Evolutionary conservation across 352 stramenopile genomes (phyloP), one percentile per base, ranked within the genome.

Genomic region (Globisporangium viniferum): DNA sequence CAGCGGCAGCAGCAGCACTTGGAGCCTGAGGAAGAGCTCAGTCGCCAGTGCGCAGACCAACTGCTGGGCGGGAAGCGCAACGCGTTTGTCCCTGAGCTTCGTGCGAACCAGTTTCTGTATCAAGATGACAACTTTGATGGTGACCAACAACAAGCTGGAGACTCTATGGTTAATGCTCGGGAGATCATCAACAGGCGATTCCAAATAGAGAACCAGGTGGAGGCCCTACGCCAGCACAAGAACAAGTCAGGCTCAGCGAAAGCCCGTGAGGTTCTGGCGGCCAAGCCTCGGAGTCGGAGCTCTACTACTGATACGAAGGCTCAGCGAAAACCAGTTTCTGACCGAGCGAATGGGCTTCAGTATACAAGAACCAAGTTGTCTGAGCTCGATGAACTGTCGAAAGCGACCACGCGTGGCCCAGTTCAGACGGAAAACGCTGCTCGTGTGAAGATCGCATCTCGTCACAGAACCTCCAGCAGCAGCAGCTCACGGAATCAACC

Each of bases 1-100:
- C 27, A 59, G 5, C 12, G 15, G 10, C 36, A 59, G 15, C 36
- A 59, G 15, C 36, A 14, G 22, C 62, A 64, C 27, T 27, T 39
- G 5, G 31, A 71, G 49, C 73, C 64, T 20, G 68, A 80, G 33
- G 59, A 83, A 22, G 69, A 80, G 24, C 36, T 80, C 35, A 83
- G 72, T 49, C 75, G 71, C 0, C 75, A 84, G 31, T 92, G 80
- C 24, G 81, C 72, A 3, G 80, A 89, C 7, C 59, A 75, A 51
- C 55, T 92, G n/a, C 69, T 92, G 15, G 84, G 84, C 51, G 36
- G 36, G 36, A 75, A 80, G 18, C 74, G 67, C 20, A 92, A 92
- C 29, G 80, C 73, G 10, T 92, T 90, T 60, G 70, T 70, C 7
- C 68, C 68, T 1, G 69, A 78, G 10, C 58, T 79, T 9, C 67